Percentiles rank a stretch among this genome's conserved stretches.
These are phyloP conservation scores for Phoma sp. DNA, from an alignment of 2,329 filamentous ascomycete species.

Conservation along the genomic window DNA sequence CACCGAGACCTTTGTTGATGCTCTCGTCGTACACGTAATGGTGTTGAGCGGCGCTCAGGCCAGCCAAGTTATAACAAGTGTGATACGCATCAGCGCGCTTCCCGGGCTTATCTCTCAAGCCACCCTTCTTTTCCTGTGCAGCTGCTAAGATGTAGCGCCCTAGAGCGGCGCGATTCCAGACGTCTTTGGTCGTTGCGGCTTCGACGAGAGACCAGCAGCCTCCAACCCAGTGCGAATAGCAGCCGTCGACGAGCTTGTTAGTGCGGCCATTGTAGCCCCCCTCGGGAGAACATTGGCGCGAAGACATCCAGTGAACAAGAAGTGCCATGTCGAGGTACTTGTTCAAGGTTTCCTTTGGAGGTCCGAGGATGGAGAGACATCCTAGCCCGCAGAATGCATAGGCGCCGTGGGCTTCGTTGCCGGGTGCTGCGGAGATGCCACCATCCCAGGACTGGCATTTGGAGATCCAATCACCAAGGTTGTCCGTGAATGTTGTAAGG, in stretches of 20 bases:
- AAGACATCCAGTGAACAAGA: conserved; percentile 85
- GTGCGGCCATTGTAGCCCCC: conserved; percentile 92
- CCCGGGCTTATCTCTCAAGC: conserved; percentile 90
- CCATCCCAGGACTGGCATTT: conserved; percentile 96
- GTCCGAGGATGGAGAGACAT: conserved; percentile 83
- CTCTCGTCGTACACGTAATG: conserved; percentile 56
- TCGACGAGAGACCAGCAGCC: conserved; percentile 93
- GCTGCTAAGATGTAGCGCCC: conserved; percentile 89
- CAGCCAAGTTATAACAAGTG: conserved; percentile 88
- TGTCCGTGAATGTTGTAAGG: conserved; percentile 70
- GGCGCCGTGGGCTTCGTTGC: conserved; percentile 91
- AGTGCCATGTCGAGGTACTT: conserved; percentile 78
- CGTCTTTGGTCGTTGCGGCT: conserved; percentile 63
- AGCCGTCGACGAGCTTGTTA: conserved; percentile 97
- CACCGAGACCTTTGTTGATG: conserved; percentile 39
- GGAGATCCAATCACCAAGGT: conserved; percentile 79
- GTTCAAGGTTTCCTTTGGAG: conserved; percentile 75
- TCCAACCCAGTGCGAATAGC: conserved; percentile 98
- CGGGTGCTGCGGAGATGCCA: conserved; percentile 84
- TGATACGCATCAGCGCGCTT: conserved; percentile 90
- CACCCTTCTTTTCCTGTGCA: conserved; percentile 80
- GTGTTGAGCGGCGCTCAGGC: conserved; percentile 83
- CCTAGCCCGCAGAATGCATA: conserved; percentile 95
- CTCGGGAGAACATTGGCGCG: conserved; percentile 87
- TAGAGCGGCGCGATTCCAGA: conserved; percentile 84